A percentile compares a stretch with the other conserved stretches of the same genome.
These are phyloP conservation scores for Leccinum arenicola DNA, from an alignment of 768 basidiomycete genomes.

Conservation along the genomic window DNA sequence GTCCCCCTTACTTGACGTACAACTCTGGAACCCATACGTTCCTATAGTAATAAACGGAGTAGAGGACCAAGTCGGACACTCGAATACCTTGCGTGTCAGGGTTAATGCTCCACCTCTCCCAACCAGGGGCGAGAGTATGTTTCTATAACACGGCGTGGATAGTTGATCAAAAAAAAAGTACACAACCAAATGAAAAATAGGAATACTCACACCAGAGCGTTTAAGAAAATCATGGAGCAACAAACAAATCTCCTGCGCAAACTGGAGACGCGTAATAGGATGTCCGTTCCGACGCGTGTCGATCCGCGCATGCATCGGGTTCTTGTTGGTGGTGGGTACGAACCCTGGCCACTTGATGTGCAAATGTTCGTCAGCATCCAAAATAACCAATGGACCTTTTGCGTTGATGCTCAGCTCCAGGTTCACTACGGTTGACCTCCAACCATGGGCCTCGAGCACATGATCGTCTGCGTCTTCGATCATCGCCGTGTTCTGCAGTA, in stretches of 20 bases:
- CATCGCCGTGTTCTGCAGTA: neutral
- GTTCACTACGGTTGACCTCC: neutral
- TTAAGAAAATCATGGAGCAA: neutral
- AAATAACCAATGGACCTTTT: neutral
- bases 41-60: neutral
- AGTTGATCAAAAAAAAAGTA: neutral
- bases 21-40: neutral
- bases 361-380: neutral
- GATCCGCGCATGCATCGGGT: neutral
- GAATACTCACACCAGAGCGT: neutral
- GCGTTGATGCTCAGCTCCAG: neutral
- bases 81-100: neutral
- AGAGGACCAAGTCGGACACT: neutral
- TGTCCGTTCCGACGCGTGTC: neutral
- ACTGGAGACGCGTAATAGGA: neutral
- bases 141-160: neutral
- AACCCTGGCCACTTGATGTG: slow-evolving; percentile 3
- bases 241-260: neutral
- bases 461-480: neutral
- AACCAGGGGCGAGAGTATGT: neutral
- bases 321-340: neutral
- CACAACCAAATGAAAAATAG: neutral
- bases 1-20: neutral
- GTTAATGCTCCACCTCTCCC: neutral
- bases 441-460: neutral